Evolutionary conservation across 2,329 filamentous ascomycete species (phyloP).

Genomic region (Colletotrichum sp.): DNA sequence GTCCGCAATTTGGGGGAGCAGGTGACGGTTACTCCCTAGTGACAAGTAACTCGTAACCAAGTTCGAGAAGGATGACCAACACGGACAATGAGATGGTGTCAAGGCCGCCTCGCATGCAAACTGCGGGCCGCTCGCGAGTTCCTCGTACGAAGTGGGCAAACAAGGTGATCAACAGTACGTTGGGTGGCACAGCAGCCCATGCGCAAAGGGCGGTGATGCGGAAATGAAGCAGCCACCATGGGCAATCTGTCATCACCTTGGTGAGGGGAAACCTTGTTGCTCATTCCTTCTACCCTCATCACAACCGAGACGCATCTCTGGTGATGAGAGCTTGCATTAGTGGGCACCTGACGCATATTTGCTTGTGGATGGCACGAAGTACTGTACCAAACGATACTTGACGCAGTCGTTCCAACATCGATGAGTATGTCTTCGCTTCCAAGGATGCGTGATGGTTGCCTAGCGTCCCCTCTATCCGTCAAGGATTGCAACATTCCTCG

Average conservation of each 20-base stretch:
- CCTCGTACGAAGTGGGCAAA: not conserved
- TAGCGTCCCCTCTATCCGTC: not conserved
- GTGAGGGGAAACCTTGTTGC: not conserved
- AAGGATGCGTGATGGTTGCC: not conserved
- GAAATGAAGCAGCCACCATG: not conserved
- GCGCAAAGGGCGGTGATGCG: not conserved
- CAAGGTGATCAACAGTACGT: not conserved
- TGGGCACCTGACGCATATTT: not conserved
- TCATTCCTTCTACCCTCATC: not conserved
- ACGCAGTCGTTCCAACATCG: not conserved
- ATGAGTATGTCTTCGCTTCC: not conserved
- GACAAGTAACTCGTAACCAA: not conserved
- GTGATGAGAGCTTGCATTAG: conserved; percentile 18
- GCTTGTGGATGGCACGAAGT: conserved; percentile 11
- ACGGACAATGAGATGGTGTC: not conserved
- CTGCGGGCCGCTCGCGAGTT: not conserved
- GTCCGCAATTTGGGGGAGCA: not conserved
- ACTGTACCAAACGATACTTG: conserved; percentile 20
- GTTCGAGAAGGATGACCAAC: not conserved
- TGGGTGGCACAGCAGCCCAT: not conserved
- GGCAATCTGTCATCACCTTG: not conserved
- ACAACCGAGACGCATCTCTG: not conserved
- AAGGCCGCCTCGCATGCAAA: conserved; percentile 1
- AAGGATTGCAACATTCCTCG: not conserved
- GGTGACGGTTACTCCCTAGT: not conserved